Evolutionary conservation across 2,329 filamentous ascomycete genomes (phyloP).

Genomic region (Curvularia eragrostidis): DNA sequence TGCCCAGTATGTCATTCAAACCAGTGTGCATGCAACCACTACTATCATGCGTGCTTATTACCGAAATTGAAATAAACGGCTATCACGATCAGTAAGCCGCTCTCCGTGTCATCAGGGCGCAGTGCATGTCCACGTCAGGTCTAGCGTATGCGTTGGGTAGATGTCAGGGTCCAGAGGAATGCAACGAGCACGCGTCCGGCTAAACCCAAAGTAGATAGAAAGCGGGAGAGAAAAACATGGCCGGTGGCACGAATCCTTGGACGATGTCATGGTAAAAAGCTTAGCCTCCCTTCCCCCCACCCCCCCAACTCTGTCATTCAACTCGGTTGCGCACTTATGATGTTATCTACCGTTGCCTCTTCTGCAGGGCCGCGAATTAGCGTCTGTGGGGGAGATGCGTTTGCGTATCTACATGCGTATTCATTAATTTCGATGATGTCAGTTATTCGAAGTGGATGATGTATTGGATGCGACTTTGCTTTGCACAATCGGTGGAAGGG

Average conservation of each 20-base stretch:
- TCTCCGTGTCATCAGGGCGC: background rate
- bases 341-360: background rate
- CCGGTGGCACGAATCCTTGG: slow-evolving; percentile 1
- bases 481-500: background rate
- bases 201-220: background rate
- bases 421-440: background rate
- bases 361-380: background rate
- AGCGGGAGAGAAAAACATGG: background rate
- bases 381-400: background rate
- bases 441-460: background rate
- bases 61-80: background rate
- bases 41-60: background rate
- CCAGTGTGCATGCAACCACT: background rate
- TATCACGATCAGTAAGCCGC: background rate
- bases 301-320: background rate
- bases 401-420: background rate
- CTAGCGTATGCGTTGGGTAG: background rate
- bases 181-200: background rate
- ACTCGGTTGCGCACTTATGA: background rate
- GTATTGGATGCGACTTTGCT: background rate
- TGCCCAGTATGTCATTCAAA: background rate
- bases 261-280: slow-evolving; percentile 16
- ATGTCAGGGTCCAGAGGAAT: background rate
- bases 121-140: too few species aligned
- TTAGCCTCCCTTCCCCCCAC: too few species aligned